phyloP scores from a whole-genome alignment of 441 rosid genomes.

The Adansonia rubrostipa region DNA sequence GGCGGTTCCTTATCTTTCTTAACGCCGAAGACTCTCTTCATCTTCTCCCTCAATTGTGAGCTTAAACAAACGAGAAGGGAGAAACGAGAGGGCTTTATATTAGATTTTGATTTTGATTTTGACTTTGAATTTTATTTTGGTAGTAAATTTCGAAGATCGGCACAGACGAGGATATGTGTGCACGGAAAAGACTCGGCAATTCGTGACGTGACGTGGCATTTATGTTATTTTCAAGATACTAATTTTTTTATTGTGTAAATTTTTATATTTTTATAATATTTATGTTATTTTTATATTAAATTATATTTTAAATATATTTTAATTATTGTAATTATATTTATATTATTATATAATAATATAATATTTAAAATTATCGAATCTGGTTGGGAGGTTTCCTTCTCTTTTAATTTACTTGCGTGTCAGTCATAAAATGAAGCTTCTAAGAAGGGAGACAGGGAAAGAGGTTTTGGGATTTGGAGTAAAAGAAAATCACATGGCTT shows the following conservation, averaged over 20 bases:
- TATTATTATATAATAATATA: too few relatives aligned
- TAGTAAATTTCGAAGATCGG: neutral
- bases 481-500: neutral
- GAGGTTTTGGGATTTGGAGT: neutral
- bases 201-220: too few relatives aligned
- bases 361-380: too few relatives aligned
- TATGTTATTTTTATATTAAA: too few relatives aligned
- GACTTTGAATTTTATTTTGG: neutral
- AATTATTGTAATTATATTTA: too few relatives aligned
- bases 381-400: neutral
- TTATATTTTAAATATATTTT: too few relatives aligned
- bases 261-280: too few relatives aligned
- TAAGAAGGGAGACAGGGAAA: neutral
- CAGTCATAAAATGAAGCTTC: neutral
- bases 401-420: neutral
- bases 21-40: slow-evolving; percentile 88
- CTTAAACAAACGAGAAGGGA: neutral
- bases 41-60: slow-evolving; percentile 36
- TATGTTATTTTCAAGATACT: too few relatives aligned
- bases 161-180: too few relatives aligned
- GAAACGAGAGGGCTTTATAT: neutral
- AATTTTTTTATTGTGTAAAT: too few relatives aligned
- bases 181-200: too few relatives aligned
- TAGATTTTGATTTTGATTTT: neutral
- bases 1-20: slow-evolving; percentile 96